These are phyloP conservation scores for Anthracocystis setariae DNA, from an alignment of 1,284 basidiomycete genomes.

Conservation along the genomic window DNA sequence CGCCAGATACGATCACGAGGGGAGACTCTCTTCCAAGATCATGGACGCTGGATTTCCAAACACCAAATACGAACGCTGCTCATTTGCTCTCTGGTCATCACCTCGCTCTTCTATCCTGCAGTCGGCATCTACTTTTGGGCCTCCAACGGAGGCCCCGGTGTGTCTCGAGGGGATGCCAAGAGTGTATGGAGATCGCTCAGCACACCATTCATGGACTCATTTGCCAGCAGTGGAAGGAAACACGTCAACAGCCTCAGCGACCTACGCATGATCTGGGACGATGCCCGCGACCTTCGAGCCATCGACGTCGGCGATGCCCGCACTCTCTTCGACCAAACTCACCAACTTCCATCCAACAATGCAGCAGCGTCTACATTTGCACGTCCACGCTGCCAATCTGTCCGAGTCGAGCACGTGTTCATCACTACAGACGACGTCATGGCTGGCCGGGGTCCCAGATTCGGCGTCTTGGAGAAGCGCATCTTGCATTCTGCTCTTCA, in stretches of 20 bases:
- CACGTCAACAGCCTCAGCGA: constrained; percentile 63
- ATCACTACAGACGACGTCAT: constrained; percentile 64
- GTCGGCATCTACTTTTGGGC: constrained; percentile 66
- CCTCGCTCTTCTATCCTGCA: constrained; percentile 80
- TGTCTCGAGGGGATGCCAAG: constrained; percentile 55
- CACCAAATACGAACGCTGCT: constrained; percentile 93
- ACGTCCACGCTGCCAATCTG: constrained; percentile 38
- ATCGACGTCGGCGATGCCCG: constrained; percentile 51
- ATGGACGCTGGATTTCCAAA: constrained; percentile 60
- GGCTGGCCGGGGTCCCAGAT: constrained; percentile 52
- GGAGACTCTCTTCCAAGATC: constrained; percentile 42
- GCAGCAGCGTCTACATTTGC: constrained; percentile 7
- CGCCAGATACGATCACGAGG: constrained; percentile 30
- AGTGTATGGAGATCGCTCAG: constrained; percentile 62
- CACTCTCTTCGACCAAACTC: constrained; percentile 23
- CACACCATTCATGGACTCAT: constrained; percentile 61
- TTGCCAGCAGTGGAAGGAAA: constrained; percentile 53
- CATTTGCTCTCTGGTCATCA: constrained; percentile 92
- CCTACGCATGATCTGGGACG: constrained; percentile 65
- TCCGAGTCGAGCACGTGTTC: constrained; percentile 63
- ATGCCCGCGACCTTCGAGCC: constrained; percentile 57
- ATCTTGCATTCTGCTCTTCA: constrained; percentile 57
- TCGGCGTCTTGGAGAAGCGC: constrained; percentile 57
- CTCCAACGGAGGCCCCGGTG: constrained; percentile 61
- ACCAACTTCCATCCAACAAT: neutral